Evolutionary conservation across 1,284 basidiomycete genomes (phyloP), one percentile per base, ranked within the genome.

Genomic region (Boletus sp.): DNA sequence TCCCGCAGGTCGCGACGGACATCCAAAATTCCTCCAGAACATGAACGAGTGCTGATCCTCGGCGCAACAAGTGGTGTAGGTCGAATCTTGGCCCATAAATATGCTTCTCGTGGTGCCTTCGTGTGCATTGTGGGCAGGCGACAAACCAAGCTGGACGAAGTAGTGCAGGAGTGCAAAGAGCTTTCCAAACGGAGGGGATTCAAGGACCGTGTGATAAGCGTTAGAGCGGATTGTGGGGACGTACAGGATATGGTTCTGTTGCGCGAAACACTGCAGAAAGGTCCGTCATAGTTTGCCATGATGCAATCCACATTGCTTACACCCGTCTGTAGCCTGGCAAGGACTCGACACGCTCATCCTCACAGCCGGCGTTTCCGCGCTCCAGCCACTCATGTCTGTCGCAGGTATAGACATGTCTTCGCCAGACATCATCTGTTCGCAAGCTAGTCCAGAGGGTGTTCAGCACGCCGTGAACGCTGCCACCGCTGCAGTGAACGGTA

Each of bases 11-110:
- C 60, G 1, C 61, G 57, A 30, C 64, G 71, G 46, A 60, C 59
- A 5, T 55, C 51, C 47, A 64, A 64, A 58, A 35, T 73, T 6
- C 28, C 58, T n/a, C 46, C 30, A 3, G 30, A 54, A 6, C 17
- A 79, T 11, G 93, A 95, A 70, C 85, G 91, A 2, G 89, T 95
- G 9, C 74, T 95, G 16, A 81, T 96, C 60, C 77, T 96, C 31
- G 94, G 94, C 21, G 93, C 90, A 2, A 90, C 90, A 10, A 89
- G 87, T 48, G 94, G 95, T 0, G 87, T 96, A n/a, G 95, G 95
- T 4, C 82, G 84, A 56, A 81, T 83, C 4, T 80, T 95, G 25
- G 93, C 93, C 2, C 77, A 82, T 19, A 79, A 84, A 61, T 97
- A 97, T 69, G 88, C 91, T 6, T 73, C 78, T 55, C 80, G 91